Evolutionary conservation across 2,329 filamentous ascomycete genomes (phyloP).

Genomic region (Alternaria gaisen): DNA sequence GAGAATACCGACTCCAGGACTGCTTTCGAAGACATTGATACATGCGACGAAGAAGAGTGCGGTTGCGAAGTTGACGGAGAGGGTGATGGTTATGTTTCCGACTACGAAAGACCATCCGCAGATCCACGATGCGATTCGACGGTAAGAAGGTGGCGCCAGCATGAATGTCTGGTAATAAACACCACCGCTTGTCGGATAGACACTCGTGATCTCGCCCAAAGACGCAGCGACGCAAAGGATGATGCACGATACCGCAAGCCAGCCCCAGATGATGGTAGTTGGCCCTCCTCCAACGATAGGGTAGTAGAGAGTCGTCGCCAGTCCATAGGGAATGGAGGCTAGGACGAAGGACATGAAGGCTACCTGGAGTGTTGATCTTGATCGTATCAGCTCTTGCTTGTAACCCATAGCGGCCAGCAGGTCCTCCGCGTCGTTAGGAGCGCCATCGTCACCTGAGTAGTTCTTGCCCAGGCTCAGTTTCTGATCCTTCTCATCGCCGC

Average conservation of each 20-base stretch:
- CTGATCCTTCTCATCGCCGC: conserved; percentile 33
- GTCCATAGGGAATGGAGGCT: conserved; percentile 76
- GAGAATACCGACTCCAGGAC: conserved; percentile 57
- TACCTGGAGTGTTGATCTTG: conserved; percentile 72
- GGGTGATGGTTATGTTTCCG: conserved; percentile 82
- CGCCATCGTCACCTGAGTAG: conserved; percentile 34
- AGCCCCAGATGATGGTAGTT: conserved; percentile 76
- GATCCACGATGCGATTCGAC: conserved; percentile 72
- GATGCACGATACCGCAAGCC: conserved; percentile 73
- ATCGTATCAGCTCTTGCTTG: conserved; percentile 70
- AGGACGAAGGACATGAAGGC: conserved; percentile 81
- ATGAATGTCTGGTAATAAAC: conserved; percentile 84
- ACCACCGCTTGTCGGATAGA: conserved; percentile 77
- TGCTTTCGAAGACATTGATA: conserved; percentile 63
- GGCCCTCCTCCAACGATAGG: conserved; percentile 73
- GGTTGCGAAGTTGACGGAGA: conserved; percentile 81
- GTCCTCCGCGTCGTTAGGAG: conserved; percentile 63
- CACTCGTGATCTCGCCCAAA: conserved; percentile 77
- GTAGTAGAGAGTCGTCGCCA: conserved; percentile 74
- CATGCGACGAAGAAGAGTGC: conserved; percentile 63
- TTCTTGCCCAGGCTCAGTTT: conserved; percentile 38
- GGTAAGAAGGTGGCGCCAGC: conserved; percentile 70
- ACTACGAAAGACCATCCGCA: conserved; percentile 80
- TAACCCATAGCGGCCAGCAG: conserved; percentile 72
- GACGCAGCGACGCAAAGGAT: conserved; percentile 74